Base-by-base conservation (phyloP, 306 rosid species). In the Leucaena leucocephala region DNA sequence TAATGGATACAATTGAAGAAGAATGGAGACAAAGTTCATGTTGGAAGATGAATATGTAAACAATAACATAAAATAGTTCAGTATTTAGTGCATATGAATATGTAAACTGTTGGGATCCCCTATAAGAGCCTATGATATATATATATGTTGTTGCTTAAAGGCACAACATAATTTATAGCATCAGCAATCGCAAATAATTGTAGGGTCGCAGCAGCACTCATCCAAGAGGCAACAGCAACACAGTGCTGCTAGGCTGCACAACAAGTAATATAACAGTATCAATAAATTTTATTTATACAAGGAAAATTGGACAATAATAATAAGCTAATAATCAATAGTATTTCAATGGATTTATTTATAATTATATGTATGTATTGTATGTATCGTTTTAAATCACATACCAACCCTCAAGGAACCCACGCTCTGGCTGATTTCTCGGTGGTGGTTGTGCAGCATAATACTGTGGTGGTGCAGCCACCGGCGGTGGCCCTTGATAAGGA, bases 131-230 rank as follows among this genome's bases (percentile, higher is more conserved):
- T 21, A 21, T 58, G 64, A 12, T 44, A 66, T 66, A 2, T 45
- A 45, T 45, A 45, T 45, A 45, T 39, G 8, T 42, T 7, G 15
- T 21, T 19, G 0, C 21, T 50, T 50, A 50, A 15, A 50, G 58
- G 2, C 21, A 8, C 35, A 57, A n/a, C 63, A 57, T 19, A 54
- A n/a, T 57, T 8, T 21, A 81, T 45, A 22, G 66, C 66, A 61
- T 84, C 48, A 86, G 15, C 68, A 15, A 3, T 83, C 63, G 39
- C 71, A 86, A 48, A 92, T 11, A 59, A 90, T 14, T n/a, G 93
- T 83, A 50, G 97, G 97, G 76, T 92, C 97, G 72, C 95, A 92
- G 85, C 97, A 92, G 27, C 97, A 92, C 76, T 90, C 97, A 49
- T 92, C 95, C 84, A 92, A 27, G 33, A 90, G 89, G 78, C 94